phyloP scores from a whole-genome alignment of 371 early-diverging fungal species.

The Agmasoma carcini region DNA sequence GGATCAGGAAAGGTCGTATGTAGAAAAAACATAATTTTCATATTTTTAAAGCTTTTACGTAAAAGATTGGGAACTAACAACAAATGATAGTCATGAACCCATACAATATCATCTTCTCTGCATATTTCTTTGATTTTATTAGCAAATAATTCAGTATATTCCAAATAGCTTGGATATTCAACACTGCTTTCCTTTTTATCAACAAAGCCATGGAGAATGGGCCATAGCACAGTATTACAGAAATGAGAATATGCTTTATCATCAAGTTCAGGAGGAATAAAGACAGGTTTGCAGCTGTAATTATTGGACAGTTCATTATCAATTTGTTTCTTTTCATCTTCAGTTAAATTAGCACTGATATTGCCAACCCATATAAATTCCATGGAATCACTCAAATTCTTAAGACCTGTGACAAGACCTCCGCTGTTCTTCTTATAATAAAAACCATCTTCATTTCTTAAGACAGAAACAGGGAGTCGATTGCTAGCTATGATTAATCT shows the following conservation, averaged over 20 bases:
- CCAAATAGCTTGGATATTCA: slow-evolving; percentile 81
- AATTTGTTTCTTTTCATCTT: slow-evolving; percentile 63
- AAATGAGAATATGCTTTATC: slow-evolving; percentile 94
- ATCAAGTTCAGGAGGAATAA: slow-evolving; percentile 78
- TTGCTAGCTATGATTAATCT: slow-evolving; percentile 89
- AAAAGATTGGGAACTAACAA: slow-evolving; percentile 82
- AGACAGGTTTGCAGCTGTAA: slow-evolving; percentile 80
- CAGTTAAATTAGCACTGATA: slow-evolving; percentile 72
- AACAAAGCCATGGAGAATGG: slow-evolving; percentile 88
- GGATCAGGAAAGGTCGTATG: slow-evolving; percentile 92
- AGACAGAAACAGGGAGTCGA: slow-evolving; percentile 86
- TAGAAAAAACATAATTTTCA: slow-evolving; percentile 89
- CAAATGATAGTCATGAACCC: slow-evolving; percentile 98
- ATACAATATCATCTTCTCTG: slow-evolving; percentile 78
- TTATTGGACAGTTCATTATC: slow-evolving; percentile 60
- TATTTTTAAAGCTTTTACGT: slow-evolving; percentile 56
- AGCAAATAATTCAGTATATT: slow-evolving; percentile 74
- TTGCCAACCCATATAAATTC: slow-evolving; percentile 94
- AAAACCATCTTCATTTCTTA: slow-evolving; percentile 56
- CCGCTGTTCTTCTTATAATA: slow-evolving; percentile 74
- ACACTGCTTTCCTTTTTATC: slow-evolving; percentile 81
- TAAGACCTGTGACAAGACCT: slow-evolving; percentile 85
- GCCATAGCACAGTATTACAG: slow-evolving; percentile 85
- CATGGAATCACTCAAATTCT: slow-evolving; percentile 76
- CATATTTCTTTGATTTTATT: slow-evolving; percentile 64